Base-by-base conservation (phyloP, 179 eudicot genomes). In the Spergularia azorica region DNA sequence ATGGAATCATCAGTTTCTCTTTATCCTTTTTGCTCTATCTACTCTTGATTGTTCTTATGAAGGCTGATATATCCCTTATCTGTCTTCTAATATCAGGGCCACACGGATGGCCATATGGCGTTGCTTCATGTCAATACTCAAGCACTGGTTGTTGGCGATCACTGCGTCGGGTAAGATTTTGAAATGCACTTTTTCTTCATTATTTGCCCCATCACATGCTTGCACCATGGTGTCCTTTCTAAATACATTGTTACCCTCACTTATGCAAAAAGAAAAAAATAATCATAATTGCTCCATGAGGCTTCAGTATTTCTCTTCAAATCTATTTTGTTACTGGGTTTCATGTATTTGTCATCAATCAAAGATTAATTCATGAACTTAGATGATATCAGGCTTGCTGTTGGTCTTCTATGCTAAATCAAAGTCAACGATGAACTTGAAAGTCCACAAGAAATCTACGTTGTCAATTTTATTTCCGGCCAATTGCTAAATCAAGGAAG, bases 101-200 rank as follows among this genome's bases (percentile, higher is more conserved):
- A 95, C 84, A 92, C 98, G 43, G 97, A 95, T 87, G 98, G 98
- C 74, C 98, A 93, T 78, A 78, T 89, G 91, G 96, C 89, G 70
- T 79, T 95, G 83, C 93, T 95, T 76, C 96, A 95, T 79, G 77
- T 87, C 71, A 87, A 83, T 71, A 87, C 96, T 62, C 84, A 91
- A 71, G 78, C 98, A 15, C 81, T 95, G 79, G 86, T 95, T 83
- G 98, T 93, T 15, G 98, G 98, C 13, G 98, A 95, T 85, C 98
- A 95, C 73, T 95, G 98, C 73, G 96, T 93, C 38, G 98, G 98
- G 98, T 95, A 91, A 87, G 90, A 73, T 82, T 78, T 74, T 12
- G 55, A 66, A 50, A 46, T 71, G 54, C 8, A 3, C 55, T 17
- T 0, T 21, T 14, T 58, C 10, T 50, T 26, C 0, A 0, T 76